Base-by-base conservation (phyloP, 345 rosid genomes). In the Salix suchowensis region DNA sequence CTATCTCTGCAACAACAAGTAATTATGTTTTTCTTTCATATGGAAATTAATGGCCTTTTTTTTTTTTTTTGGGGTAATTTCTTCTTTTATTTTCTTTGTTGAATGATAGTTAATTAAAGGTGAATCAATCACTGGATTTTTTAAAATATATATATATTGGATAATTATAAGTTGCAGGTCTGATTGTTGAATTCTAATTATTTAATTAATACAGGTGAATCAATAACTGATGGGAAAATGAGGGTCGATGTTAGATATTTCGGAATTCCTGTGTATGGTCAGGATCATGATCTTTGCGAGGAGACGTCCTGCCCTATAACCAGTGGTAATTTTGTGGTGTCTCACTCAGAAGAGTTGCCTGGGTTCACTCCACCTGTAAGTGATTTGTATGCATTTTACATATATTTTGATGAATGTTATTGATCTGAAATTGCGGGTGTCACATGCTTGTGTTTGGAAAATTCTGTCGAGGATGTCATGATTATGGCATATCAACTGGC, bases 361-460 rank as follows among this genome's bases (percentile, higher is more conserved):
- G 93, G 90, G 76, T 90, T 40, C 70, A 96, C 99, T 46, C 99
- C 98, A 30, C 98, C 96, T 61, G 98, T 95, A 86, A 88, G 98
- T 87, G 30, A 34, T 32, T 64, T 23, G 26, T 58, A 4, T 69
- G 40, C 58, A 13, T 13, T 65, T 64, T 36, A 26, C 3, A 10
- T 58, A 1, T n/a, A 58, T 58, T 9, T 58, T 58, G 64, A 58
- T n/a, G 15, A 4, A 23, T 23, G 64, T 23, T 58, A 24, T 58
- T 58, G 64, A n/a, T 58, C 23, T 12, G 64, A 23, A 12, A 23
- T 23, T 58, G 64, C 9, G 26, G 13, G 0, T 58, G 28, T 58
- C 23, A 9, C 28, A 23, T 23, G 11, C 9, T 12, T 55, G 62
- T 23, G 64, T 9, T 58, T 55, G 34, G 19, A 30, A 50, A 48